Evolutionary conservation across 2,329 filamentous ascomycete species (phyloP), one percentile per base, ranked within the genome.

Genomic region (Rutstroemia sp.): DNA sequence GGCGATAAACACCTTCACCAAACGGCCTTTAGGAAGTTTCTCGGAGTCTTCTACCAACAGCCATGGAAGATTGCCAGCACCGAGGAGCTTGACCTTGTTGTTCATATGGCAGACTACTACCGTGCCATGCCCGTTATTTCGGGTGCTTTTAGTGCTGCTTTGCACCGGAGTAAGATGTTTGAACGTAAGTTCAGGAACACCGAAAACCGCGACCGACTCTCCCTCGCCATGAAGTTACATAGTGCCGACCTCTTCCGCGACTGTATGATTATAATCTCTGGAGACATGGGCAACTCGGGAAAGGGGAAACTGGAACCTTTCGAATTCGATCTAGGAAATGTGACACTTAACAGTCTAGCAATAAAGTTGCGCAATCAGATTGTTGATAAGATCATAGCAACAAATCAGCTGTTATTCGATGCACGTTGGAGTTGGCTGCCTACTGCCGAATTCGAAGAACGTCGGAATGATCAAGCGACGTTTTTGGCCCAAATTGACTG

Each of bases 31-130:
- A 7, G 25, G 2, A 46, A 21, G 21, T 46, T 46, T n/a, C 25
- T 46, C 12, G 17, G 19, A 14, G 23, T 46, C 7, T 23, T 46
- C n/a, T 46, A 46, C 19, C 19, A 7, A 1, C 19, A 14, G 17
- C 42, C 17, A 3, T 46, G 42, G 42, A 46, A 10, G 21, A 46
- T 46, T 14, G 12, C 8, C 9, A 7, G 6, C 14, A 6, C 8
- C 2, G 5, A 12, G 14, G 21, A 23, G 19, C 9, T 21, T 8
- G 2, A 10, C 19, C 16, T 17, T 8, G 21, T 16, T 2, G 10
- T 53, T 19, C 23, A 25, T 8, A 36, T 53, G 25, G 51, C 51
- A 12, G 51, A 53, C 16, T 53, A 53, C 16, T 53, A 53, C 46
- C 8, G 51, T 4, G 42, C 40, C 10, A 42, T 53, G 8, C 42